Evolutionary conservation across 352 stramenopile species (phyloP).

Genomic region (Phytophthora quininea): DNA sequence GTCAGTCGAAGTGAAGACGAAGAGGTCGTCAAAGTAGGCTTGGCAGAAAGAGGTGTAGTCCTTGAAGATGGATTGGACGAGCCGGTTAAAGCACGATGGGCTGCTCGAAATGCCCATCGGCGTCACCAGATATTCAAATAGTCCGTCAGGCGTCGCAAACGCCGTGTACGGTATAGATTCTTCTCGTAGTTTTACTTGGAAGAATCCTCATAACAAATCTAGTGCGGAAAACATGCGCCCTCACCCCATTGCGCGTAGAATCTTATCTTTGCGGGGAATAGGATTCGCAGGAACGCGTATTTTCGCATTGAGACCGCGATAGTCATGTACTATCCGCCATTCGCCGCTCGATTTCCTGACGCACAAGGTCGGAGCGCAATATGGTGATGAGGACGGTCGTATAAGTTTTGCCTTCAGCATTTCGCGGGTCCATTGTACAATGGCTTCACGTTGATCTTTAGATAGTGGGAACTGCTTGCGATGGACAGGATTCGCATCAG

Average conservation of each 20-base stretch:
- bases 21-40: neutral
- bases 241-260: neutral
- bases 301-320: neutral
- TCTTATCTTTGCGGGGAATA: constrained; percentile 1
- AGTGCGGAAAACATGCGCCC: neutral
- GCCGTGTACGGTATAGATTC: constrained; percentile 4
- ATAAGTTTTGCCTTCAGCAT: constrained; percentile 1
- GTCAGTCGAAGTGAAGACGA: neutral
- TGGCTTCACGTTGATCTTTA: neutral
- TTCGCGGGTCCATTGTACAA: neutral
- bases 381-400: constrained; percentile 2
- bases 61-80: neutral
- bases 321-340: constrained; percentile 3
- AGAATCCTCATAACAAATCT: constrained; percentile 2
- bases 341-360: neutral
- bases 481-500: neutral
- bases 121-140: constrained; percentile 1
- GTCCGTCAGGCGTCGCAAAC: neutral
- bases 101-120: constrained; percentile 2
- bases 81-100: neutral
- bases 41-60: neutral
- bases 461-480: constrained; percentile 1
- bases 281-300: constrained; percentile 1
- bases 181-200: neutral
- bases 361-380: constrained; percentile 2